phyloP scores from a whole-genome alignment of 768 basidiomycete genomes.

The Saitozyma sp. region DNA sequence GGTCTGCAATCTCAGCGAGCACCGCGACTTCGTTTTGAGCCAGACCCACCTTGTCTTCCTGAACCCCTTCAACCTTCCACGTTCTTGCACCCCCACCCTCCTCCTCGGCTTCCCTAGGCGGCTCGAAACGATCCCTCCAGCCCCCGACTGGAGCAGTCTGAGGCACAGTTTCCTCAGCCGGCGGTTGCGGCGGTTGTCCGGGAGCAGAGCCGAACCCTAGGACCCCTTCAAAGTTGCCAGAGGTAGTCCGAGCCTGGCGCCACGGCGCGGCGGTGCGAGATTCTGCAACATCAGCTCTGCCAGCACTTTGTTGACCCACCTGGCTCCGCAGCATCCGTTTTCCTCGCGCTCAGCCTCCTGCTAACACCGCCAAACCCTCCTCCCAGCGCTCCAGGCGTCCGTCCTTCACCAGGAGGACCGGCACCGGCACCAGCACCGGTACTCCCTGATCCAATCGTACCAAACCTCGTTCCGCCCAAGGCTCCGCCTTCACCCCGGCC shows the following conservation, averaged over 20 bases:
- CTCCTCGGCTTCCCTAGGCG: constrained; percentile 13
- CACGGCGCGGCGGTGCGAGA: constrained; percentile 16
- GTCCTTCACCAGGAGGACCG: constrained; percentile 24
- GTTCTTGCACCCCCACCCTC: constrained; percentile 43
- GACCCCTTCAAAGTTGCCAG: constrained; percentile 51
- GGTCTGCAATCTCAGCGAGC: constrained; percentile 1
- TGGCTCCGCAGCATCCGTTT: constrained; percentile 30
- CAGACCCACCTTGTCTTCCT: constrained; percentile 33
- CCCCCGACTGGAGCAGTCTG: constrained; percentile 3
- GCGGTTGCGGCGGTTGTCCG: constrained; percentile 7
- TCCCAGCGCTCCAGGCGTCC: constrained; percentile 32
- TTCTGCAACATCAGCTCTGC: not conserved
- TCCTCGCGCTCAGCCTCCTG: constrained; percentile 27
- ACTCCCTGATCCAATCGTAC: constrained; percentile 30
- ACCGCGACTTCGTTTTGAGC: not conserved
- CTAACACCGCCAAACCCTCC: constrained; percentile 44
- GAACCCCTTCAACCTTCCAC: constrained; percentile 28
- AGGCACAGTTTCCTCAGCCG: constrained; percentile 12
- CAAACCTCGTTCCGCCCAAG: constrained; percentile 38
- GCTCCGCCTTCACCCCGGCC: constrained; percentile 50
- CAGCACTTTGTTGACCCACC: constrained; percentile 15
- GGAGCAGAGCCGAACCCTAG: constrained; percentile 42
- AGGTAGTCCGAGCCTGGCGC: constrained; percentile 36
- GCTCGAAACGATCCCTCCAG: constrained; percentile 24
- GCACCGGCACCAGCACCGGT: not conserved